Base-by-base conservation (phyloP, 495 filamentous ascomycete genomes). In the Parathielavia appendiculata region DNA sequence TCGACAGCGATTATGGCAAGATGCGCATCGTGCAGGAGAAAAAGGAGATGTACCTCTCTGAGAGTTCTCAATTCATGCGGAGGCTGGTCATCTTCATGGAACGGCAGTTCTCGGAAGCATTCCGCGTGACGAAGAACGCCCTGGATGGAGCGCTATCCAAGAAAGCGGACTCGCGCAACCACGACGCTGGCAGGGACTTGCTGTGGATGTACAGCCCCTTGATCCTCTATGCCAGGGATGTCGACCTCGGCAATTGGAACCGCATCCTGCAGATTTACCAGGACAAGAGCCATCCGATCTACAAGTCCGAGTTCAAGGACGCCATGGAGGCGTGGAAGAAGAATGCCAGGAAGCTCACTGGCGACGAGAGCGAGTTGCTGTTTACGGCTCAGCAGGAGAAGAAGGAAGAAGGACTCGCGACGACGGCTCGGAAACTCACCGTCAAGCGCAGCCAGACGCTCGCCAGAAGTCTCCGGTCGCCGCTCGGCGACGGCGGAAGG, bases 21-120 rank as follows among this genome's bases (percentile, higher is more conserved):
- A 96, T 97, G 91, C 86, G 86, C 49, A 92, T 95, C 45, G 85
- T 97, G 26, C 87, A 91, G 60, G 90, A 97, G 68, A 92, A 92
- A 78, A 92, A 89, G 69, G 91, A 93, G 61, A 85, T 85, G 57
- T 97, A 96, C 64, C 79, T 84, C 35, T 74, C 80, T 7, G 86
- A 92, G 61, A 87, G 84, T 61, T 70, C 75, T 12, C 65, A 77
- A 12, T 96, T 97, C 69, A 75, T 96, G 52, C 81, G 85, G 56
- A 76, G 91, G 23, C 76, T 97, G 17, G 86, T 86, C 52, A 84
- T 87, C 54, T 92, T 90, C 70, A 84, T 97, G 82, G 79, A 84
- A 39, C 75, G 87, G 49, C 87, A 87, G 57, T 96, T 95, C 68
- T 86, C 85, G 49, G 84, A 87, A 57, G 84, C 84, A 13, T 83